Evolutionary conservation across 2,329 filamentous ascomycete species (phyloP), one percentile per base, ranked within the genome.

Genomic region (Thielaviopsis populi): DNA sequence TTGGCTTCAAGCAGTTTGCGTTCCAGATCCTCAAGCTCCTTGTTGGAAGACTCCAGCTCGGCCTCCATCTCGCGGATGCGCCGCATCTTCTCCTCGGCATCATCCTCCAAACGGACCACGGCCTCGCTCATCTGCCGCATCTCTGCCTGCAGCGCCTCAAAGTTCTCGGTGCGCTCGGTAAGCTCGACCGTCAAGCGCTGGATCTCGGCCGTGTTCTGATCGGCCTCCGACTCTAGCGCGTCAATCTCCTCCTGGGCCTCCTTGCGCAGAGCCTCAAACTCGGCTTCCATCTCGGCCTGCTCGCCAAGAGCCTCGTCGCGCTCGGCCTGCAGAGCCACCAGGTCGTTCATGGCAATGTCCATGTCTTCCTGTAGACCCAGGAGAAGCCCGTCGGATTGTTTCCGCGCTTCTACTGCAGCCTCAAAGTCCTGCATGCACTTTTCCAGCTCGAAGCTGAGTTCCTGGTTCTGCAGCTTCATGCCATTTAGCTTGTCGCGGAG

Each of bases 61-160:
- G 85, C 80, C 72, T 96, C 89, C 6, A 96, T 83, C 67, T 88
- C 84, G 71, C 91, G 83, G 66, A 96, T 94, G 66, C 87, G 85
- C 64, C 85, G 83, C 58, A 87, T 74, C 73, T 91, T 94, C 69
- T 82, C 84, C 68, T 89, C 85, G 63, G 92, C 88, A 69, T 95
- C 91, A 72, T 97, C 91, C 72, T 97, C 94, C 0, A 99, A 80
- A 54, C 89, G 81, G 40, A 96, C 81, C 5, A 97, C 80, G 24
- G 87, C 87, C 69, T 96, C 90, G 70, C 88, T 95, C 74, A 96
- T 87, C 69, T 86, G 87, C 67, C 91, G 88, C 86, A 99, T 94
- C 77, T 97, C 94, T 66, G 87, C 85, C 71, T 97, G 92, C 62
- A 99, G 76, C n/a, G 89, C 88, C 68, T 87, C 85, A 73, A 96